Evolutionary conservation across 257 asterid genomes (phyloP).

Genomic region (Cordia subcordata): DNA sequence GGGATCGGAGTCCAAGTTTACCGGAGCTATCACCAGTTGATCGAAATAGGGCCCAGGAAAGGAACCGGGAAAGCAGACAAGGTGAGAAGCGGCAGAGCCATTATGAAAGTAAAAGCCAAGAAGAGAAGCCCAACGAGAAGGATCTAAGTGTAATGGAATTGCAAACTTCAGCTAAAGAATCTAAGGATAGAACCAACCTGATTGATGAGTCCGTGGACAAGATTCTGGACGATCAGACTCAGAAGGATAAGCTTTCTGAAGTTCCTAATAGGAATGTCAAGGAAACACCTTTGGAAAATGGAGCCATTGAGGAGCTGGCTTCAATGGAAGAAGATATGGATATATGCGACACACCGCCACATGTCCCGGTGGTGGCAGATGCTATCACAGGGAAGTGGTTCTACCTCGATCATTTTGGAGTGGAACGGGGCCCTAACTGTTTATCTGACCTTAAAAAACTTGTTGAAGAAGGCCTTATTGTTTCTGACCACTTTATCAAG

Average conservation of each 20-base stretch:
- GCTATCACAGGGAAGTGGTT: conserved; percentile 78
- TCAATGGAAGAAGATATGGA: conserved; percentile 99
- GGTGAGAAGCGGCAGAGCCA: conserved; percentile 47
- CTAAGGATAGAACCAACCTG: conserved; percentile 41
- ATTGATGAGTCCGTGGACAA: conserved; percentile 39
- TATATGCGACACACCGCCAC: conserved; percentile 97
- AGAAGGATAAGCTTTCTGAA: conserved; percentile 32
- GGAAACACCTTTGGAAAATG: conserved; percentile 56
- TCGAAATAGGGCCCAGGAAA: conserved; percentile 49
- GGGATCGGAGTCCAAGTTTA: conserved; percentile 52
- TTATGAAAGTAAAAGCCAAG: conserved; percentile 54
- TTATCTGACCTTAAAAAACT: conserved; percentile 75
- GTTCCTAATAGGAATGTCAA: conserved; percentile 29
- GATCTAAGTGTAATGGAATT: conserved; percentile 46
- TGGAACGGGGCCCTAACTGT: conserved; percentile 79
- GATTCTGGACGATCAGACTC: conserved; percentile 18
- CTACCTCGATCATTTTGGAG: conserved; percentile 77
- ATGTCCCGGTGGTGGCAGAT: conserved; percentile 51
- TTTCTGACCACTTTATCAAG: conserved; percentile 86
- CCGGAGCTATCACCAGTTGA: conserved; percentile 63
- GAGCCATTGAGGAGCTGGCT: conserved; percentile 49
- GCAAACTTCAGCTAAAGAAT: conserved; percentile 37
- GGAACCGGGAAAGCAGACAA: conserved; percentile 44
- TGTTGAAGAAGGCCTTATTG: conserved; percentile 74
- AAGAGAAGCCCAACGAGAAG: conserved; percentile 50